Conservation (phyloP, 345 rosid species). For the Pseudoturritis turrita region DNA sequence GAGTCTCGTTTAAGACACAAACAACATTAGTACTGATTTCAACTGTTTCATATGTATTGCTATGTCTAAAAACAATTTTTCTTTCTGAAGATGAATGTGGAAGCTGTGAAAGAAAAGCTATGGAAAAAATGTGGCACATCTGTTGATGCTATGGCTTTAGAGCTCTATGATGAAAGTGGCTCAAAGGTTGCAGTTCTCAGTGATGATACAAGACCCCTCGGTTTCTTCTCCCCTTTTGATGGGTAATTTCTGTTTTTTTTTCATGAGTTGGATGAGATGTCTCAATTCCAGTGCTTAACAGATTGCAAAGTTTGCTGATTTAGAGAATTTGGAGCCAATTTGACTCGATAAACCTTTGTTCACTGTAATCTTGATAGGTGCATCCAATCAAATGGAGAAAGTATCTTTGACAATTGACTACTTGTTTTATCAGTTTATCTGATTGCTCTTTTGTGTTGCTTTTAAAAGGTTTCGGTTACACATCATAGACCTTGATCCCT, state of each 20-base stretch:
- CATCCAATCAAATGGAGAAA: background rate
- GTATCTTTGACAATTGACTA: background rate
- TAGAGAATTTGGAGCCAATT: background rate
- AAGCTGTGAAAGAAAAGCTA: constrained; percentile 84
- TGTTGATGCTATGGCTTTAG: constrained; percentile 62
- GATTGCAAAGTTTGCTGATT: background rate
- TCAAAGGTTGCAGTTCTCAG: constrained; percentile 48
- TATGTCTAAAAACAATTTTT: background rate
- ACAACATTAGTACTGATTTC: background rate
- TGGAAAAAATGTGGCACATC: constrained; percentile 91
- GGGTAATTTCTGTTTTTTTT: constrained; percentile 42
- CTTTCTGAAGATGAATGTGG: constrained; percentile 47
- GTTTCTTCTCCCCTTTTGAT: constrained; percentile 74
- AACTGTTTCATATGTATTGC: background rate
- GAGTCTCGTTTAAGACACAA: background rate
- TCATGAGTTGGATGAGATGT: background rate
- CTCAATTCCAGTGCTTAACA: background rate
- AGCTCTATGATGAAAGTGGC: constrained; percentile 77
- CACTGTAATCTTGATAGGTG: background rate
- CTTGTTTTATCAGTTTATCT: background rate
- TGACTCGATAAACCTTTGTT: background rate
- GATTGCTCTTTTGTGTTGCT: constrained; percentile 1
- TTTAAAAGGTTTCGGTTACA: constrained; percentile 65
- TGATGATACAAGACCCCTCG: constrained; percentile 61
- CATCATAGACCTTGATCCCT: constrained; percentile 78